Percentiles rank a stretch among this genome's conserved stretches.
Evolutionary conservation across 2,329 filamentous ascomycete species (phyloP).

Genomic region (Pseudogymnoascus sp.): DNA sequence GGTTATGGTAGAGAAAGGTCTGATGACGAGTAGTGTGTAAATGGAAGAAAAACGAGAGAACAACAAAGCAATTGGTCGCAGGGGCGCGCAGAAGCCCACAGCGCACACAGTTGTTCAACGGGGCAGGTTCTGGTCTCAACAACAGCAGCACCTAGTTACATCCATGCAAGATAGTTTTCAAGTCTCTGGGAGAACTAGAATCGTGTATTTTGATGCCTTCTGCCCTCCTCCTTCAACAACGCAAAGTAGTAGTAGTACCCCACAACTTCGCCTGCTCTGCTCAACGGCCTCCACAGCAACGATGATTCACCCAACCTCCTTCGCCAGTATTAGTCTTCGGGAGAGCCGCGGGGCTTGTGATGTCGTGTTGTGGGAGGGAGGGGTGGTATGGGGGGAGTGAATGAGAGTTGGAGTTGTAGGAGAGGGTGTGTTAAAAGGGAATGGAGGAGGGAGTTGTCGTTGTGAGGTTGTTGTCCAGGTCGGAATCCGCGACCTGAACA

Average conservation of each 20-base stretch:
- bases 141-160: conserved; percentile 28
- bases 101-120: neutral
- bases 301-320: conserved; percentile 5
- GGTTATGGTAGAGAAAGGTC: conserved; percentile 13
- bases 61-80: neutral
- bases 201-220: conserved; percentile 29
- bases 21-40: neutral
- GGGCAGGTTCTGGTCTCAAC: conserved; percentile 8
- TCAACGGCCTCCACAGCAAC: neutral
- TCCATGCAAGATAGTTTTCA: conserved; percentile 28
- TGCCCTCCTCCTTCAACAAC: conserved; percentile 13
- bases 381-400: neutral
- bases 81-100: neutral
- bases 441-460: neutral
- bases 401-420: neutral
- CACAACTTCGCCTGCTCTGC: conserved; percentile 3
- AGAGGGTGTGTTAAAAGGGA: neutral
- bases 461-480: conserved; percentile 3
- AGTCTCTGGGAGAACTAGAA: conserved; percentile 27
- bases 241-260: neutral
- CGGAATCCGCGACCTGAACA: neutral
- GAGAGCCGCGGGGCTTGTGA: neutral
- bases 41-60: neutral
- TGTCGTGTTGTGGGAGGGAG: neutral
- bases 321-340: neutral